Conservation (phyloP, 2,329 filamentous ascomycete genomes). For the Colletotrichum sp. region DNA sequence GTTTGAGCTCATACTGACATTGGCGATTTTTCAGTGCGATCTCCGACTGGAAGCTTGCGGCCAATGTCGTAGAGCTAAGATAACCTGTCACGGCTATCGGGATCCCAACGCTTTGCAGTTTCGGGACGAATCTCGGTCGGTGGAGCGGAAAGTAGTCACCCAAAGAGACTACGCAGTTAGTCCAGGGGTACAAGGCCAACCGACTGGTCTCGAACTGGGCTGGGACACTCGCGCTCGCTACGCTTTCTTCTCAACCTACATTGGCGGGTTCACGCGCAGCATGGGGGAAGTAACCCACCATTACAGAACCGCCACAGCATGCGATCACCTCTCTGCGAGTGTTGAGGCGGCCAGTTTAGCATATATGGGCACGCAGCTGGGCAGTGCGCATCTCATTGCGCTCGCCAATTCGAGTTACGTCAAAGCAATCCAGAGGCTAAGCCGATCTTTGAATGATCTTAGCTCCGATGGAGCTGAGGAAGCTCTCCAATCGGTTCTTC, state of each 20-base stretch:
- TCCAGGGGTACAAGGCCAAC: neutral
- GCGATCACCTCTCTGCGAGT: constrained; percentile 23
- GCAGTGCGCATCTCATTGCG: neutral
- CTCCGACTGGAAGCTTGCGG: constrained; percentile 24
- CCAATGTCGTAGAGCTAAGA: constrained; percentile 26
- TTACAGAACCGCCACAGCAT: constrained; percentile 6
- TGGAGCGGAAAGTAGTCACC: constrained; percentile 16
- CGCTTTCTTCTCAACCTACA: constrained; percentile 27
- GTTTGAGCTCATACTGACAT: neutral
- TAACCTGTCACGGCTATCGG: constrained; percentile 30
- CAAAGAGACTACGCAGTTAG: neutral
- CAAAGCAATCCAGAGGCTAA: neutral
- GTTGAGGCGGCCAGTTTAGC: constrained; percentile 29
- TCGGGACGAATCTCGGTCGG: constrained; percentile 25
- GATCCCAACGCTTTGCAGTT: constrained; percentile 27
- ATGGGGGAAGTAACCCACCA: constrained; percentile 23
- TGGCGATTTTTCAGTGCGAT: constrained; percentile 22
- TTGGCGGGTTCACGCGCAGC: constrained; percentile 25
- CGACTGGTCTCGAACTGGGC: neutral
- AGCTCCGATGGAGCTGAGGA: constrained; percentile 10
- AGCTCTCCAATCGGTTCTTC: constrained; percentile 27
- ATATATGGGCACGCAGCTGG: constrained; percentile 21
- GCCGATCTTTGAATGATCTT: neutral
- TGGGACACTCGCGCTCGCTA: constrained; percentile 25
- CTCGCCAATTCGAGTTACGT: constrained; percentile 8